phyloP scores from a whole-genome alignment of 164 flowering plant species.

The Brasenia schreberi region DNA sequence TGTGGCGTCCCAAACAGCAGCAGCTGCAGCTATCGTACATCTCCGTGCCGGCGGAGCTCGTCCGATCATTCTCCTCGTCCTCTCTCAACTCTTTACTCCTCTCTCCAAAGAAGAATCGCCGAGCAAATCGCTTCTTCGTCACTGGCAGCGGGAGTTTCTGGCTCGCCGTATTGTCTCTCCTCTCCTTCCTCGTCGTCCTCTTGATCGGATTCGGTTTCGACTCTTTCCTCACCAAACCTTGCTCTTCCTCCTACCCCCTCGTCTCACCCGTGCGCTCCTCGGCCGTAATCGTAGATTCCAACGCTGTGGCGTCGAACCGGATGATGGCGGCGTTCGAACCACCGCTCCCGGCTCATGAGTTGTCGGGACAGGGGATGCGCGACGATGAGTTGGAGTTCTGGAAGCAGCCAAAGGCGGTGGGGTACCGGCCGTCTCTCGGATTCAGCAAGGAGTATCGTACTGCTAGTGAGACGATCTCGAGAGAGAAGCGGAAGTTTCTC shows the following conservation, averaged over 20 bases:
- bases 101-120: conserved; percentile 27
- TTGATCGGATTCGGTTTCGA: conserved; percentile 27
- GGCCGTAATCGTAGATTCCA: neutral
- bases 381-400: conserved; percentile 36
- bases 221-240: conserved; percentile 30
- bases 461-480: conserved; percentile 26
- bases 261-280: conserved; percentile 4
- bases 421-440: conserved; percentile 62
- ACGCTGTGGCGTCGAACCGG: neutral
- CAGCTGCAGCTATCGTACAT: conserved; percentile 35
- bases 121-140: conserved; percentile 5
- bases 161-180: conserved; percentile 27
- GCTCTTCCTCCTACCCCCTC: conserved; percentile 11
- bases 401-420: conserved; percentile 82
- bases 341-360: neutral
- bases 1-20: neutral
- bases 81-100: conserved; percentile 29
- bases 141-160: conserved; percentile 21
- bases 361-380: neutral
- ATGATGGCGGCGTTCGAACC: neutral
- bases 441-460: conserved; percentile 43
- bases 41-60: conserved; percentile 38
- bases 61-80: conserved; percentile 30
- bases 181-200: conserved; percentile 37
- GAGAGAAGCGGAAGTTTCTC: conserved; percentile 53